Percentiles rank a stretch among this genome's conserved stretches.
Conservation (phyloP, 345 rosid genomes). For the Eucalyptus curtisii region DNA sequence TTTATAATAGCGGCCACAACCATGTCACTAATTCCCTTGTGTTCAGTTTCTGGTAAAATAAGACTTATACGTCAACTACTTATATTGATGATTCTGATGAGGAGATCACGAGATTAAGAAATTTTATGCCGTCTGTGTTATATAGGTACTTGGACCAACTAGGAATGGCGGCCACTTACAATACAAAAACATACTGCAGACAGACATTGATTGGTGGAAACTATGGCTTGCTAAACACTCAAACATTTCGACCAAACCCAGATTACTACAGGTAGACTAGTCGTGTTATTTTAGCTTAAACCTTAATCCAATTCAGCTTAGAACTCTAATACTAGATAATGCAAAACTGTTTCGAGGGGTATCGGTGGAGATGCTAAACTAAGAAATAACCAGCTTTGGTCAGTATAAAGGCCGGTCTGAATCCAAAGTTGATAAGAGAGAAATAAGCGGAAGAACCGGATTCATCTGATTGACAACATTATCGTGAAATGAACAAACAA, state of each 20-base stretch:
- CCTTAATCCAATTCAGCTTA: neutral
- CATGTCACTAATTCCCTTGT: slow-evolving; percentile 42
- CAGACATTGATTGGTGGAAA: slow-evolving; percentile 49
- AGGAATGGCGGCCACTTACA: slow-evolving; percentile 37
- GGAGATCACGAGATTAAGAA: neutral
- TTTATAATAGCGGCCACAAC: slow-evolving; percentile 42
- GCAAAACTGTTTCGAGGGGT: neutral
- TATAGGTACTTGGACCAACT: slow-evolving; percentile 53
- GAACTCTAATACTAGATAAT: neutral
- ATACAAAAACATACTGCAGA: slow-evolving; percentile 42
- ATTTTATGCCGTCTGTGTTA: neutral
- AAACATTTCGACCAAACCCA: slow-evolving; percentile 35
- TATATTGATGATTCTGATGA: neutral
- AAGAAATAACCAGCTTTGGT: neutral
- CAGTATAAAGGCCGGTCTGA: neutral
- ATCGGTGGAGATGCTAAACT: neutral
- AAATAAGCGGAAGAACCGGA: neutral
- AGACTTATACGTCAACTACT: neutral
- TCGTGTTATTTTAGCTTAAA: neutral
- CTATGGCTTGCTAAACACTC: slow-evolving; percentile 36
- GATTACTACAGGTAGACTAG: slow-evolving; percentile 28
- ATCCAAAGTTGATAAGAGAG: neutral
- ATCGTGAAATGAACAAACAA: neutral
- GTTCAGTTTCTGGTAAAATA: slow-evolving; percentile 41
- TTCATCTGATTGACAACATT: neutral